These are phyloP conservation scores for Periconia sp. DNA, from an alignment of 2,329 filamentous ascomycete genomes.

Conservation along the genomic window DNA sequence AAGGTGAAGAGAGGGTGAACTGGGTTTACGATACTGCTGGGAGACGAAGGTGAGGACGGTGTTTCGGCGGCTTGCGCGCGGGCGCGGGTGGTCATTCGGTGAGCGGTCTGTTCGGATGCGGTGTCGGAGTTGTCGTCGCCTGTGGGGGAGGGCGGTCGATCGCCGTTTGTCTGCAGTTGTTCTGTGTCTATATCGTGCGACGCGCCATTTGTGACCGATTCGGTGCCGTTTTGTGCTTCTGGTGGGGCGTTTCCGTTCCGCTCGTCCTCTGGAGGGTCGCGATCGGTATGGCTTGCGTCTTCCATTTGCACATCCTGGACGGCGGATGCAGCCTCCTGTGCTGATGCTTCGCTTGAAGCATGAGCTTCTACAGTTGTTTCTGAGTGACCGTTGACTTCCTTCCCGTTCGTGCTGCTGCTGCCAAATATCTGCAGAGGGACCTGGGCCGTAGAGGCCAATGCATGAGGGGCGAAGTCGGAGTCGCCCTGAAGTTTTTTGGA, in stretches of 20 bases:
- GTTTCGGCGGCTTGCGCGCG: conserved; percentile 55
- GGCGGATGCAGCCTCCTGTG: conserved; percentile 18
- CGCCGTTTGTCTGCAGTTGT: conserved; percentile 29
- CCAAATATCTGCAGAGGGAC: conserved; percentile 26
- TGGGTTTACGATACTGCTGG: conserved; percentile 57
- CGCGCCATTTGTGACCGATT: conserved; percentile 29
- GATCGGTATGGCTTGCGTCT: conserved; percentile 26
- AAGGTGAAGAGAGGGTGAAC: conserved; percentile 78
- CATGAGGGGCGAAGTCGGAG: conserved; percentile 67
- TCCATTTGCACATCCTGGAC: conserved; percentile 36
- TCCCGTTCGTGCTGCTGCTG: conserved; percentile 16
- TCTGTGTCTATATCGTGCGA: conserved; percentile 19
- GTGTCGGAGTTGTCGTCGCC: conserved; percentile 51
- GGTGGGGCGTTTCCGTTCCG: conserved; percentile 15
- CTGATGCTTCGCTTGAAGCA: background rate
- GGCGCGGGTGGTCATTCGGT: conserved; percentile 62
- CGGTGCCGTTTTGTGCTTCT: conserved; percentile 23
- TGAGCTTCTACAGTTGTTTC: conserved; percentile 15
- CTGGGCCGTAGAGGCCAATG: conserved; percentile 55
- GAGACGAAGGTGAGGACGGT: conserved; percentile 51
- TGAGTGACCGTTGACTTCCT: conserved; percentile 14
- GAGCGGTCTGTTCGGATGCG: conserved; percentile 50
- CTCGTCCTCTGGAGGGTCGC: conserved; percentile 12
- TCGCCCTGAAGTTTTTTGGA: conserved; percentile 78
- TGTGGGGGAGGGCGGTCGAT: conserved; percentile 23